These are phyloP conservation scores for Moelleriella libera DNA, from an alignment of 2,329 filamentous ascomycete genomes.

Conservation along the genomic window DNA sequence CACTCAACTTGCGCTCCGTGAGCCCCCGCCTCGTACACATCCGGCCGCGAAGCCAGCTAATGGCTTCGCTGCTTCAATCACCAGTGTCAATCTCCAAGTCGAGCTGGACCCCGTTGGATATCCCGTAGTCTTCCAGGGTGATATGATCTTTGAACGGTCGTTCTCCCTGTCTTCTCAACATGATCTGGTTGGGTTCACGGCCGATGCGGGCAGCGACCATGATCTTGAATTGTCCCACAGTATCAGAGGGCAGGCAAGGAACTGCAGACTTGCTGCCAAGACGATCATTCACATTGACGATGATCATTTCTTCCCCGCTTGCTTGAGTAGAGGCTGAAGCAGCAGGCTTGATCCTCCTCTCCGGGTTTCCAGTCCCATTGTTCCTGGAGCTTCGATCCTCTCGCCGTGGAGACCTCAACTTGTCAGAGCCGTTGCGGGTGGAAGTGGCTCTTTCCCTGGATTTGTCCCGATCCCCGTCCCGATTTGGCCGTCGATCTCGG, in stretches of 20 bases:
- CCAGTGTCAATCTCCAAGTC: slow-evolving; percentile 49
- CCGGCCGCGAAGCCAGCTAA: background rate
- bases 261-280: slow-evolving; percentile 91
- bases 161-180: slow-evolving; percentile 84
- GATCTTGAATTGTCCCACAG: slow-evolving; percentile 75
- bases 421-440: slow-evolving; percentile 4
- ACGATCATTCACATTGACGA: slow-evolving; percentile 89
- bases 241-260: slow-evolving; percentile 74
- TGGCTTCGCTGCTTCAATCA: slow-evolving; percentile 24
- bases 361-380: slow-evolving; percentile 14
- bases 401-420: slow-evolving; percentile 7
- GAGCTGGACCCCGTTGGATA: slow-evolving; percentile 72
- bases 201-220: slow-evolving; percentile 85
- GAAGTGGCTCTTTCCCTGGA: slow-evolving; percentile 15
- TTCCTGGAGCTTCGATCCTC: slow-evolving; percentile 19
- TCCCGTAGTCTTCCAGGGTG: slow-evolving; percentile 81
- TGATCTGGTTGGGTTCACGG: slow-evolving; percentile 77
- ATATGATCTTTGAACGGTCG: slow-evolving; percentile 86
- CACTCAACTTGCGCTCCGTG: background rate
- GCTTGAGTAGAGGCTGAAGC: slow-evolving; percentile 12
- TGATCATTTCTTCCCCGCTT: slow-evolving; percentile 67
- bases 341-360: slow-evolving; percentile 18
- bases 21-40: background rate
- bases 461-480: slow-evolving; percentile 10
- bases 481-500: slow-evolving; percentile 10